phyloP scores from a whole-genome alignment of 352 stramenopile species.

The Globisporangium abappressorium region DNA sequence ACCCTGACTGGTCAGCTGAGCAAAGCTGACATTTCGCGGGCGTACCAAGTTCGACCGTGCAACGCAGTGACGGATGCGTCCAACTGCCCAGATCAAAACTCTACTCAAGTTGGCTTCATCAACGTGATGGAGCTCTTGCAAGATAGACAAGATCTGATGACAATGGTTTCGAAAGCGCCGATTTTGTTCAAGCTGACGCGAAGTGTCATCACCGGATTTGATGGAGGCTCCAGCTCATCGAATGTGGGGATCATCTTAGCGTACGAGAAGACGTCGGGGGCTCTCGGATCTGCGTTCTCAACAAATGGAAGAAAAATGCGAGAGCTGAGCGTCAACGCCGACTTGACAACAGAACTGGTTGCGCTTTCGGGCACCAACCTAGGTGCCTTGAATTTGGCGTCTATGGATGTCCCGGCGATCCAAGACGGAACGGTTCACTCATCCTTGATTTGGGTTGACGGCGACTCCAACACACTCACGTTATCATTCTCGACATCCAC shows the following conservation, averaged over 20 bases:
- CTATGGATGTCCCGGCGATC: constrained; percentile 50
- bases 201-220: constrained; percentile 60
- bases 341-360: constrained; percentile 17
- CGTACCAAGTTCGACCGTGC: constrained; percentile 45
- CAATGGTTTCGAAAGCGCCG: constrained; percentile 37
- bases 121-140: constrained; percentile 58
- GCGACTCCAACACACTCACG: constrained; percentile 56
- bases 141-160: constrained; percentile 51
- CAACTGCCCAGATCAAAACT: constrained; percentile 39
- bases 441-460: constrained; percentile 75
- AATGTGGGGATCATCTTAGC: constrained; percentile 49
- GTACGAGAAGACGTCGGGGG: constrained; percentile 47
- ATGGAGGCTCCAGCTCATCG: constrained; percentile 15
- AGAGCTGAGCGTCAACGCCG: constrained; percentile 41
- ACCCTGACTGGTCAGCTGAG: constrained; percentile 29
- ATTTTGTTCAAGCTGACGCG: constrained; percentile 54
- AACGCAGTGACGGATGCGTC: constrained; percentile 37
- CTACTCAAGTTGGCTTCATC: constrained; percentile 58
- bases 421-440: constrained; percentile 49
- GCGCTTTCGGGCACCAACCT: constrained; percentile 28
- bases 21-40: constrained; percentile 15
- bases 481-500: constrained; percentile 79
- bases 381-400: constrained; percentile 50
- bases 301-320: constrained; percentile 36
- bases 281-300: constrained; percentile 31